Percentiles rank a stretch among this genome's conserved stretches.
Conservation (phyloP, 2,329 filamentous ascomycete genomes). For the Shiraia bambusicola region DNA sequence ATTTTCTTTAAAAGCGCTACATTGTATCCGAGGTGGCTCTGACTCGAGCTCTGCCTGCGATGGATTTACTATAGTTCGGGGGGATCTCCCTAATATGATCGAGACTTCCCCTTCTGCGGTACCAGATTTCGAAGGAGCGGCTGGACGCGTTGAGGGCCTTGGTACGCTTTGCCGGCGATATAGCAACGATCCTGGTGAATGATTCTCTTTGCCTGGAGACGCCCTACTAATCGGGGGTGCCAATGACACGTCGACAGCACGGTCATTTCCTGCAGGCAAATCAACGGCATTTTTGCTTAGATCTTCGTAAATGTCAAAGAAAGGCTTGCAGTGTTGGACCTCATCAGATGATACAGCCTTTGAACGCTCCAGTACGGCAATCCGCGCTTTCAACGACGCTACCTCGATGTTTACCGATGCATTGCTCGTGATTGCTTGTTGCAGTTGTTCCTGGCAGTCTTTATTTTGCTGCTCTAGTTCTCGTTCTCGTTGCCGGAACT, state of each 20-base stretch:
- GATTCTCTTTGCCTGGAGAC: slow-evolving; percentile 35
- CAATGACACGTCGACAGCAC: slow-evolving; percentile 15
- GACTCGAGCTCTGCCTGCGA: slow-evolving; percentile 14
- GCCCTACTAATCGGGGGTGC: slow-evolving; percentile 18
- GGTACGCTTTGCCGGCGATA: slow-evolving; percentile 28
- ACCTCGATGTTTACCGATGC: slow-evolving; percentile 36
- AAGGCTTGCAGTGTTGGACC: slow-evolving; percentile 15
- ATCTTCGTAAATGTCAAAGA: slow-evolving; percentile 39
- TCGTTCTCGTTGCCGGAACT: slow-evolving; percentile 64
- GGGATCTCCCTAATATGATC: slow-evolving; percentile 24
- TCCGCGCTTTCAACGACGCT: slow-evolving; percentile 35
- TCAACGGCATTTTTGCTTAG: slow-evolving; percentile 21
- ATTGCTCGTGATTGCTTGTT: slow-evolving; percentile 38
- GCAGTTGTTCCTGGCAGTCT: slow-evolving; percentile 43
- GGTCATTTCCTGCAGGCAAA: slow-evolving; percentile 10
- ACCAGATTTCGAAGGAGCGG: slow-evolving; percentile 15
- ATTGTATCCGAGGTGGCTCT: slow-evolving; percentile 22
- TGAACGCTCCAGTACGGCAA: slow-evolving; percentile 33
- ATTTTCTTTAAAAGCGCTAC: slow-evolving; percentile 28
- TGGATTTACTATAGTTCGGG: slow-evolving; percentile 8
- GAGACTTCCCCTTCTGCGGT: slow-evolving; percentile 22
- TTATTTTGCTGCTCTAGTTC: slow-evolving; percentile 62
- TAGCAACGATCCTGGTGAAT: slow-evolving; percentile 26
- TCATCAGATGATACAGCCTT: slow-evolving; percentile 17
- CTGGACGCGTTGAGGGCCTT: slow-evolving; percentile 15